phyloP scores from a whole-genome alignment of 352 stramenopile genomes.

The Phytophthora tubulina region DNA sequence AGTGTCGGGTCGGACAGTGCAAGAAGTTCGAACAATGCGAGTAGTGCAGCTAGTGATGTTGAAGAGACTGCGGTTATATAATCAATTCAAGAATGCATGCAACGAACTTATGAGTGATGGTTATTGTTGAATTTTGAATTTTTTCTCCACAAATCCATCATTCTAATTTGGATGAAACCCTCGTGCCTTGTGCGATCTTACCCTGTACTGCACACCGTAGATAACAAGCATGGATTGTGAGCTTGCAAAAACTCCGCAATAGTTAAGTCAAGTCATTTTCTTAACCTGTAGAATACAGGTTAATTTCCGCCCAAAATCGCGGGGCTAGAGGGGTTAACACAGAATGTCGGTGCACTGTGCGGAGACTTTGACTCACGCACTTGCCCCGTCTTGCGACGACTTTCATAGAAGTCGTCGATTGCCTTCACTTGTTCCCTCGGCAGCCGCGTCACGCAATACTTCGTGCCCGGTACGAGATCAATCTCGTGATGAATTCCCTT shows the following conservation, averaged over 20 bases:
- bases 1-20: conserved; percentile 1
- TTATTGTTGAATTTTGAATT: conserved; percentile 9
- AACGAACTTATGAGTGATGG: neutral
- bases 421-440: too few relatives aligned
- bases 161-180: neutral
- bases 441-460: neutral
- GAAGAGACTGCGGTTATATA: neutral
- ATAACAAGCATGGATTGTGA: conserved; percentile 10
- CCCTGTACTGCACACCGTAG: conserved; percentile 11
- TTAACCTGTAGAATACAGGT: conserved; percentile 19
- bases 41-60: neutral
- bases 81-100: conserved; percentile 3
- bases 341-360: neutral
- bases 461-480: conserved; percentile 5
- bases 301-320: conserved; percentile 8
- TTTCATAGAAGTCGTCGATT: conserved; percentile 10
- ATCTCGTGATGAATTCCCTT: neutral
- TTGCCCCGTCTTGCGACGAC: too few relatives aligned
- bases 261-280: conserved; percentile 13
- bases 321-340: conserved; percentile 14
- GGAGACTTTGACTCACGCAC: neutral
- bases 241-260: conserved; percentile 14
- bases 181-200: neutral
- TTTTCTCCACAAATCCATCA: conserved; percentile 10
- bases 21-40: conserved; percentile 5